Evolutionary conservation across 2,329 filamentous ascomycete species (phyloP).

Genomic region (Botryotinia narcissicola): DNA sequence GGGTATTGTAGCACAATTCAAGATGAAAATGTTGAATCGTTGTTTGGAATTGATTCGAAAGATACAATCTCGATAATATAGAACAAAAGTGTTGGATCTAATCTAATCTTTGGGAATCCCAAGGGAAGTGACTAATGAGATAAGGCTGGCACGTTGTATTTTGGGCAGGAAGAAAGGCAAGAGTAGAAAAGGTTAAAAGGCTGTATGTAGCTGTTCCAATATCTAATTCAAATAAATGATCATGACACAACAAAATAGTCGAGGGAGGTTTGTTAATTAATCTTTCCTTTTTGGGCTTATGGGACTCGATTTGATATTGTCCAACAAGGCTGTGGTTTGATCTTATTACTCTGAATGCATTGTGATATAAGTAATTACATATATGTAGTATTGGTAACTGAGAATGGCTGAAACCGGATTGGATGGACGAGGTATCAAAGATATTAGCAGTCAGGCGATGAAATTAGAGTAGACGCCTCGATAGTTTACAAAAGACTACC

Average conservation of each 20-base stretch:
- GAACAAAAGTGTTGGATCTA: not conserved
- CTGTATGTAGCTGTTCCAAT: not conserved
- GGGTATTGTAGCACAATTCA: not conserved
- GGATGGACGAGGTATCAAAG: not conserved
- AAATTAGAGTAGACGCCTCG: not conserved
- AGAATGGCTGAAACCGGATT: not conserved
- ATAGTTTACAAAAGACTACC: not conserved
- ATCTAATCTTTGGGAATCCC: not conserved
- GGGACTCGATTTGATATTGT: not conserved
- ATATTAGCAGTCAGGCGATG: not conserved
- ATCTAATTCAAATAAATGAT: not conserved
- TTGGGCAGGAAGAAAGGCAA: not conserved
- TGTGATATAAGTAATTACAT: not conserved
- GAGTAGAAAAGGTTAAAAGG: not conserved
- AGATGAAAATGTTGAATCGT: not conserved
- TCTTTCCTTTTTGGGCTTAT: not conserved
- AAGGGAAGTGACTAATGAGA: not conserved
- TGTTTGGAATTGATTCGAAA: not conserved
- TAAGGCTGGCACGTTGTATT: not conserved
- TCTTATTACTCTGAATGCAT: not conserved
- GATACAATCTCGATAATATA: not conserved
- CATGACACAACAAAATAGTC: not conserved
- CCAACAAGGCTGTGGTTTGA: too few relatives aligned
- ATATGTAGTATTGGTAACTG: not conserved
- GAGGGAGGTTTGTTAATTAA: not conserved